A percentile compares a stretch with the other conserved stretches of the same genome.
These are phyloP conservation scores for Volvox africanus DNA, from an alignment of 139 green algal genomes.

Conservation along the genomic window DNA sequence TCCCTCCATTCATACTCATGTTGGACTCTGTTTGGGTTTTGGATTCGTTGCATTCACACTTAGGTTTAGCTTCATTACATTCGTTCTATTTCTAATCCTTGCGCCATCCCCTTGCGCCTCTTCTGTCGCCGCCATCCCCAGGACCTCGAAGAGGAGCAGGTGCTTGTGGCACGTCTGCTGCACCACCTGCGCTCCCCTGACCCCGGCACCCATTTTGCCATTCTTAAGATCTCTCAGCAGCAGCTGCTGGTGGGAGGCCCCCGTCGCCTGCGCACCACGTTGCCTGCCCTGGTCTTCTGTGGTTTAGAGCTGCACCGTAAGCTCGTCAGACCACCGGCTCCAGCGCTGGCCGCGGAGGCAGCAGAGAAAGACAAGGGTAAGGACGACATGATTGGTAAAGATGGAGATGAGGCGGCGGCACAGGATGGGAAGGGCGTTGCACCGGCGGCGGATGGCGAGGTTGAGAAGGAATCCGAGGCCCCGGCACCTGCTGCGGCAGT, in stretches of 20 bases:
- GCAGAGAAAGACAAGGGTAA: neutral
- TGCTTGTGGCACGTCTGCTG: conserved; percentile 90
- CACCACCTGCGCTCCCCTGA: conserved; percentile 79
- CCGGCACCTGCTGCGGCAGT: neutral
- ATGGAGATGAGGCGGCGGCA: neutral
- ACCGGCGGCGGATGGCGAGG: neutral
- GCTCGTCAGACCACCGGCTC: neutral
- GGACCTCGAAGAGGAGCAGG: conserved; percentile 92
- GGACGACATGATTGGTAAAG: neutral
- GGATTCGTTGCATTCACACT: neutral
- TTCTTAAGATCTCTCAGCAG: conserved; percentile 75
- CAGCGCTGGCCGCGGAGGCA: neutral
- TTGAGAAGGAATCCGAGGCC: neutral
- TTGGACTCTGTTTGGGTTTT: too few relatives aligned
- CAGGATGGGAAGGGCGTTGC: neutral
- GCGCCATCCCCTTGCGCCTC: neutral
- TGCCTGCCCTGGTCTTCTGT: conserved; percentile 85
- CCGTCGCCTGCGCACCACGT: conserved; percentile 78
- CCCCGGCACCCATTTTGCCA: conserved; percentile 72
- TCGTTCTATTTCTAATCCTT: neutral
- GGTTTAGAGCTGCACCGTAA: conserved; percentile 69
- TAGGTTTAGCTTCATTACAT: neutral
- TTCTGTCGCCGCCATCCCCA: conserved; percentile 37
- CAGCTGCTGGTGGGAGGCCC: conserved; percentile 79
- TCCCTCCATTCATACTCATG: neutral